Conservation (phyloP, 345 rosid species). For the Linum usitatissimum region DNA sequence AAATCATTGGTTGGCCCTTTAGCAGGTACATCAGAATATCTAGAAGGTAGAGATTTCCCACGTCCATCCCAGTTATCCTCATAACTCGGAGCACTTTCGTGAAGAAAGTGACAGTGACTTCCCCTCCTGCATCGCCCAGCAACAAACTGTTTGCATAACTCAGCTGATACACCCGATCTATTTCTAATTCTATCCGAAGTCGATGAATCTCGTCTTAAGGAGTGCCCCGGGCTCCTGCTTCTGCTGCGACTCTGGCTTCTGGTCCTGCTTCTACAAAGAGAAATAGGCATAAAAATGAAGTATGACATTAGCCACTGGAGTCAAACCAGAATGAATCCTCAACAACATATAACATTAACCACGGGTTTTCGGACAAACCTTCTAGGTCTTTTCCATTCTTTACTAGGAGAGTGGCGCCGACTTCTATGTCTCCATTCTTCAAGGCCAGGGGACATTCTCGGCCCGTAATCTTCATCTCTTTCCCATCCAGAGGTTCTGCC, state of each 20-base stretch:
- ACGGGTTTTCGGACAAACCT: constrained; percentile 24
- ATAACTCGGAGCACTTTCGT: constrained; percentile 32
- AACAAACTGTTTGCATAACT: constrained; percentile 51
- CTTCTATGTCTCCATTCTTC: constrained; percentile 60
- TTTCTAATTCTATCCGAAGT: constrained; percentile 45
- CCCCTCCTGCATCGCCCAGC: constrained; percentile 71
- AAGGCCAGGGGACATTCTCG: constrained; percentile 68
- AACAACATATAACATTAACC: background rate
- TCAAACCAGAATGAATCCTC: background rate
- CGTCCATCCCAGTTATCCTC: constrained; percentile 46
- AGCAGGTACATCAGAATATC: constrained; percentile 29
- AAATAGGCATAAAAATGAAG: constrained; percentile 4
- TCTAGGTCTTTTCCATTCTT: constrained; percentile 40
- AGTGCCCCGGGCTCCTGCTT: constrained; percentile 66
- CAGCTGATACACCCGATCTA: constrained; percentile 38
- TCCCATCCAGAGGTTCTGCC: constrained; percentile 27
- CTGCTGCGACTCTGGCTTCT: constrained; percentile 43
- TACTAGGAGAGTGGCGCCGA: constrained; percentile 47
- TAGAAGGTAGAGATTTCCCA: constrained; percentile 36
- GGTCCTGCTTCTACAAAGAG: constrained; percentile 34
- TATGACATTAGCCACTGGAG: constrained; percentile 1
- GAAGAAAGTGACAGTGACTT: constrained; percentile 44
- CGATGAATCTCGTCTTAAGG: constrained; percentile 47
- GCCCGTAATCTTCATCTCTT: constrained; percentile 39
- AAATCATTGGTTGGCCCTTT: constrained; percentile 27